Evolutionary conservation across 306 rosid species (phyloP), one percentile per base, ranked within the genome.

Genomic region (Neltuma alba): DNA sequence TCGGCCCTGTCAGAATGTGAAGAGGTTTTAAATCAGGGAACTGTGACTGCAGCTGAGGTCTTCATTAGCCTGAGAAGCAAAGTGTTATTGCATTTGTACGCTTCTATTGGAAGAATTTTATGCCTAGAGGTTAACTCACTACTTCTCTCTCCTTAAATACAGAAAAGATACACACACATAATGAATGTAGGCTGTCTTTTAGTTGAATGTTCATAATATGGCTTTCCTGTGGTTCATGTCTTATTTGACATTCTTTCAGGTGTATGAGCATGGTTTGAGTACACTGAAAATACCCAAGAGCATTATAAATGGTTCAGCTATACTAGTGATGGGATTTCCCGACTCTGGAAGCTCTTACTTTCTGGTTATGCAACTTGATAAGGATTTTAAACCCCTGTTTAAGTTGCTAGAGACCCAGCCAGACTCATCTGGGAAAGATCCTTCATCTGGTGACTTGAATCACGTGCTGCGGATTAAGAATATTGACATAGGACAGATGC

Each of bases 1-100:
- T 81, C 85, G 0, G 89, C 89, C 45, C 60, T 93, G 87, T 77
- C 74, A 76, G 98, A 96, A 88, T 93, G 88, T 85, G 99, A 96
- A 88, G 98, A 96, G 61, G 97, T 97, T 75, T 83, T 96, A 77
- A 96, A 96, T 85, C 99, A 91, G 81, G 98, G 98, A 87, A 91
- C 88, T 30, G 87, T 88, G 89, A 83, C 84, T 81, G 98, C 98
- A 12, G 94, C 92, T 31, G 99, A 93, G 61, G 93, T 88, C 83
- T 96, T 96, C 84, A 76, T 86, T 70, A 96, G 86, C 86, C 82
- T 96, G 94, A 96, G 98, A 90, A 90, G 88, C 89, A 93, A 86
- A 86, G 91, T 97, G 75, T 74, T 93, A 81, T 84, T 96, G 92
- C 98, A 96, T 85, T 80, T 96, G 70, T 96, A 90, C 86, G 94